These are phyloP conservation scores for Chlamydomonas sp. DNA, from an alignment of 139 green algal species.

Conservation along the genomic window DNA sequence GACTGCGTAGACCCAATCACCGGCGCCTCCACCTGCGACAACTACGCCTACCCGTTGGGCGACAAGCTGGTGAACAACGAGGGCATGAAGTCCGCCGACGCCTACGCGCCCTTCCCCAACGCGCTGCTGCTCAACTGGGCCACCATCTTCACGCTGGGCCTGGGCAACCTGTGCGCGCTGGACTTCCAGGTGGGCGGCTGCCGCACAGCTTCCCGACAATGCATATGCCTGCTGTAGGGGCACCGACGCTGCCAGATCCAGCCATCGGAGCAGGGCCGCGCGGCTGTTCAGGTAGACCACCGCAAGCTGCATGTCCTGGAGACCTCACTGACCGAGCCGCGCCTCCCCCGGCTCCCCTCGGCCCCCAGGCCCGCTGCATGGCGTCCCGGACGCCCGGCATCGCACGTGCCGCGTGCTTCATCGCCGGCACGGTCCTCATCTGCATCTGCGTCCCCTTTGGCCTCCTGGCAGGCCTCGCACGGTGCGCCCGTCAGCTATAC, in stretches of 20 bases:
- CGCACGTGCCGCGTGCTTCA: conserved; percentile 43
- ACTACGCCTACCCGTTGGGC: conserved; percentile 49
- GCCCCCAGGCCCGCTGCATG: conserved; percentile 48
- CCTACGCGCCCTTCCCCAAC: conserved; percentile 29
- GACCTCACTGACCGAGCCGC: too few relatives aligned
- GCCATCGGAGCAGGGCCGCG: too few relatives aligned
- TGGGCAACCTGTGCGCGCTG: conserved; percentile 59
- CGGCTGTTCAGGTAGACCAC: too few relatives aligned
- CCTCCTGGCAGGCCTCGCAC: conserved; percentile 18
- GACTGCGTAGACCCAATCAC: conserved; percentile 29
- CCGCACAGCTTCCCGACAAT: neutral
- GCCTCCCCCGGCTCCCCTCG: neutral
- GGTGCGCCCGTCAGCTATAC: neutral
- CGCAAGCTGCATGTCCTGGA: too few relatives aligned
- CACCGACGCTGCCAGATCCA: too few relatives aligned
- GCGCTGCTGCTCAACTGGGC: conserved; percentile 48
- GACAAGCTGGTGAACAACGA: conserved; percentile 22
- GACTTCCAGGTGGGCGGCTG: conserved; percentile 46
- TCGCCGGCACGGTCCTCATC: conserved; percentile 41
- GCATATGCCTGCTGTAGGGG: too few relatives aligned
- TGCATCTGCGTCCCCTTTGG: conserved; percentile 50
- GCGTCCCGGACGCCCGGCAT: conserved; percentile 42
- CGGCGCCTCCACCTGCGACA: conserved; percentile 46
- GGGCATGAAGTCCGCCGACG: conserved; percentile 42
- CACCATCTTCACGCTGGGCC: conserved; percentile 48